phyloP scores from a whole-genome alignment of 306 rosid species.

The Inga oerstediana region DNA sequence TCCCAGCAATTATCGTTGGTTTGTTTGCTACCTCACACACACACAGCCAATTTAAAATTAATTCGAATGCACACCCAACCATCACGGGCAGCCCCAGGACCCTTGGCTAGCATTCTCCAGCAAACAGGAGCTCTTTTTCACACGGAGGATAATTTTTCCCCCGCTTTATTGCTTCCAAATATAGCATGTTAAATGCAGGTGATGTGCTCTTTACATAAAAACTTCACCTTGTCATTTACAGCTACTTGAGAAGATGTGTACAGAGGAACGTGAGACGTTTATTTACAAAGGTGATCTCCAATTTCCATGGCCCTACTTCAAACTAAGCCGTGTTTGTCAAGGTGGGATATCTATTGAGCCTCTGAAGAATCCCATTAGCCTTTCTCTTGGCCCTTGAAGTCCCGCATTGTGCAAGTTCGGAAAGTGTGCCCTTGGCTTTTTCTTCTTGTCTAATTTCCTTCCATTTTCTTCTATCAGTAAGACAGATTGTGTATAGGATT shows the following conservation, averaged over 20 bases:
- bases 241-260: conserved; percentile 33
- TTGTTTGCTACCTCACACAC: conserved; percentile 33
- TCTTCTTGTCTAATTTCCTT: conserved; percentile 72
- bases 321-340: conserved; percentile 63
- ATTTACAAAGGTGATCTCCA: conserved; percentile 16
- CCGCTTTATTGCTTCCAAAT: conserved; percentile 24
- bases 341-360: conserved; percentile 48
- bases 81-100: conserved; percentile 32
- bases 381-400: conserved; percentile 77
- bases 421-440: conserved; percentile 39
- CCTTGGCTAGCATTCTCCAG: not conserved
- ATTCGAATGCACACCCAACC: conserved; percentile 36
- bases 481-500: conserved; percentile 53
- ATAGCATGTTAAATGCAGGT: conserved; percentile 1
- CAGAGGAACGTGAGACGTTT: conserved; percentile 7
- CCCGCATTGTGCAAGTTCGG: conserved; percentile 58
- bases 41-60: not conserved
- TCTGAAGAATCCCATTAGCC: conserved; percentile 68
- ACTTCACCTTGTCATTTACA: conserved; percentile 41
- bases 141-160: conserved; percentile 5
- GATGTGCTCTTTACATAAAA: conserved; percentile 15
- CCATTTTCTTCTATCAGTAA: conserved; percentile 34
- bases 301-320: conserved; percentile 24
- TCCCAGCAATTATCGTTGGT: conserved; percentile 22
- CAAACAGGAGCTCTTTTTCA: conserved; percentile 21